Evolutionary conservation across 2,329 filamentous ascomycete genomes (phyloP).

Genomic region (Tolypocladium ovalisporum): DNA sequence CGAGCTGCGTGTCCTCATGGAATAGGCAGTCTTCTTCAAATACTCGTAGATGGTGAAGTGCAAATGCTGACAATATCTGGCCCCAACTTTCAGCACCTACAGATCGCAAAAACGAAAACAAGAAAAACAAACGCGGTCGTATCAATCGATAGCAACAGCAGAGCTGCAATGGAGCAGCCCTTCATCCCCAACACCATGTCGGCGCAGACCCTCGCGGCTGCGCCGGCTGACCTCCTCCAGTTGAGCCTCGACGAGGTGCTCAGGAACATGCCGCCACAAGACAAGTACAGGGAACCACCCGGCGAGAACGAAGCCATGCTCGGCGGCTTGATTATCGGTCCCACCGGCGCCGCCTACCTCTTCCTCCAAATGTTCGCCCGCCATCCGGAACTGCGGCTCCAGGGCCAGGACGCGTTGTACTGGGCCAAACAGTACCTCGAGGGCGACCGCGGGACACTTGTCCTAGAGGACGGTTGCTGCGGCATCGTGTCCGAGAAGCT

Average conservation of each 20-base stretch:
- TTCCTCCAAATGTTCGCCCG: conserved; percentile 36
- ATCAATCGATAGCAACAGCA: background rate
- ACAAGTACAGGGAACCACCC: conserved; percentile 14
- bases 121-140: background rate
- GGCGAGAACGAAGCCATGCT: conserved; percentile 13
- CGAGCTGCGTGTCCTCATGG: background rate
- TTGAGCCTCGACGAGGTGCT: conserved; percentile 26
- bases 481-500: conserved; percentile 40
- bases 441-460: conserved; percentile 19
- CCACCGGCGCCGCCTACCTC: conserved; percentile 44
- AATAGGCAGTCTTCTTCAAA: background rate
- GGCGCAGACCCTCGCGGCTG: conserved; percentile 14
- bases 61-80: background rate
- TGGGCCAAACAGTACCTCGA: conserved; percentile 39
- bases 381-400: conserved; percentile 31
- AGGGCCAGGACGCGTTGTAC: conserved; percentile 26
- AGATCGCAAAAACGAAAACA: no score
- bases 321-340: conserved; percentile 41
- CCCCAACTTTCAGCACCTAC: background rate
- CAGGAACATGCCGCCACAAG: conserved; percentile 22
- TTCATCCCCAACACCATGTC: conserved; percentile 21
- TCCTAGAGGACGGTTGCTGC: conserved; percentile 31
- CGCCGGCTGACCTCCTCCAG: conserved; percentile 17
- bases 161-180: conserved; percentile 12
- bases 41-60: background rate